Conservation (phyloP, 129 eudicot genomes). For the Chrysanthemum makinoi region DNA sequence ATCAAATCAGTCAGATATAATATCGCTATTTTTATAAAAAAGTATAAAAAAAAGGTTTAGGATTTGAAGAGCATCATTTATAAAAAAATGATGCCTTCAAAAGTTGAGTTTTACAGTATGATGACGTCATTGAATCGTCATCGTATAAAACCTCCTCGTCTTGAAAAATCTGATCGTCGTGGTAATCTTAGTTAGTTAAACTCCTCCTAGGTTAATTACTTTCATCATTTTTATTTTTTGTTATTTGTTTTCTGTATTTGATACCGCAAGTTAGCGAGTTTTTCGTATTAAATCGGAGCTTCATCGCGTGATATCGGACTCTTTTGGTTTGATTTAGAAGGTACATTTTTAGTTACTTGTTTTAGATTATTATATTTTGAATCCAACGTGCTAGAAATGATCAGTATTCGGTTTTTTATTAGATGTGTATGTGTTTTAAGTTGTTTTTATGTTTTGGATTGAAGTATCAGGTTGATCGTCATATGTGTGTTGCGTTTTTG, state of each 20-base stretch:
- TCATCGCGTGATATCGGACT: background rate
- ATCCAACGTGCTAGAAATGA: no score
- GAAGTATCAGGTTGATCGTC: background rate
- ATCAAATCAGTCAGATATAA: no score
- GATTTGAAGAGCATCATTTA: constrained; percentile 60
- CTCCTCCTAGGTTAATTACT: background rate
- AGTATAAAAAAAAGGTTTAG: background rate
- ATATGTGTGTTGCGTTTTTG: background rate
- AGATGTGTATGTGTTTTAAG: background rate
- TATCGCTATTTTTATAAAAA: no score
- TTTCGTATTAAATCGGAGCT: constrained; percentile 16
- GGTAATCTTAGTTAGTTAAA: constrained; percentile 76
- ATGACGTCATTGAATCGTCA: constrained; percentile 19
- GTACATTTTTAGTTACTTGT: constrained; percentile 4
- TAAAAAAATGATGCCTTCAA: constrained; percentile 50
- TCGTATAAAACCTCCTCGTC: constrained; percentile 68
- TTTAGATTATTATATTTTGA: background rate
- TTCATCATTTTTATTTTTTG: background rate
- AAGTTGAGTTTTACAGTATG: no score
- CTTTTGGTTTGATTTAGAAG: background rate
- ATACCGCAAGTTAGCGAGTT: no score
- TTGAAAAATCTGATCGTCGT: constrained; percentile 85
- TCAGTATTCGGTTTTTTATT: background rate
- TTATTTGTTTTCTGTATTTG: no score
- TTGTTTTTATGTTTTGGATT: background rate